Evolutionary conservation across 768 basidiomycete species (phyloP).

Genomic region (Tylopilus cervinicoccineus): DNA sequence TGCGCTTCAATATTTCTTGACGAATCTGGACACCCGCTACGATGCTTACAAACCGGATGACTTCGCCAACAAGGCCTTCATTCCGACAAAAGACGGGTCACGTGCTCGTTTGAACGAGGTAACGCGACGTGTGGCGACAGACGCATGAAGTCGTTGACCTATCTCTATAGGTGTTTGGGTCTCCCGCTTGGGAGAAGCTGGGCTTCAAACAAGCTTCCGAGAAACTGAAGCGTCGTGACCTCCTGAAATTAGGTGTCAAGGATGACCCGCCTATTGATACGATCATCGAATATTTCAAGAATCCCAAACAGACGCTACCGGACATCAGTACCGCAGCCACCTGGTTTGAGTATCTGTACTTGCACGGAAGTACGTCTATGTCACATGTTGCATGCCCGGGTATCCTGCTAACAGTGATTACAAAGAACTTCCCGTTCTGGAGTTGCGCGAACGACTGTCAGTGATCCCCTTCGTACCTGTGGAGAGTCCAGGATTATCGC

Average conservation of each 20-base stretch:
- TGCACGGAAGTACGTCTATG: constrained; percentile 5
- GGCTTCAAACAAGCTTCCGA: constrained; percentile 6
- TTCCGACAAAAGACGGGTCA: constrained; percentile 7
- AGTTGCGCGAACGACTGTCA: constrained; percentile 6
- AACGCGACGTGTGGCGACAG: not conserved
- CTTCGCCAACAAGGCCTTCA: constrained; percentile 10
- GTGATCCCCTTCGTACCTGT: constrained; percentile 12
- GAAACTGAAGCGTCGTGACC: not conserved
- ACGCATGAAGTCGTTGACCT: not conserved
- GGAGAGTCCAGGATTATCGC: not conserved
- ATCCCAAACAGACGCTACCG: not conserved
- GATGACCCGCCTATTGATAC: constrained; percentile 3
- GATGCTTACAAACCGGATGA: constrained; percentile 8
- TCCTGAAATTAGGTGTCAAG: constrained; percentile 11
- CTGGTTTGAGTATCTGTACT: constrained; percentile 11
- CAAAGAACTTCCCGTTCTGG: constrained; percentile 7
- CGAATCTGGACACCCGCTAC: constrained; percentile 8
- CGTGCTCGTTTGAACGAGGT: constrained; percentile 12
- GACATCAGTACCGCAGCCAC: not conserved
- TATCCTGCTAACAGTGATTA: not conserved
- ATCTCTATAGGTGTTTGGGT: constrained; percentile 7
- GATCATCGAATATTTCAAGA: not conserved
- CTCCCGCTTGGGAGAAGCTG: constrained; percentile 4
- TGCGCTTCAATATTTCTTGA: constrained; percentile 12
- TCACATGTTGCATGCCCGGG: not conserved